These are phyloP conservation scores for Lentinula sp. DNA, from an alignment of 768 basidiomycete species.

Conservation along the genomic window DNA sequence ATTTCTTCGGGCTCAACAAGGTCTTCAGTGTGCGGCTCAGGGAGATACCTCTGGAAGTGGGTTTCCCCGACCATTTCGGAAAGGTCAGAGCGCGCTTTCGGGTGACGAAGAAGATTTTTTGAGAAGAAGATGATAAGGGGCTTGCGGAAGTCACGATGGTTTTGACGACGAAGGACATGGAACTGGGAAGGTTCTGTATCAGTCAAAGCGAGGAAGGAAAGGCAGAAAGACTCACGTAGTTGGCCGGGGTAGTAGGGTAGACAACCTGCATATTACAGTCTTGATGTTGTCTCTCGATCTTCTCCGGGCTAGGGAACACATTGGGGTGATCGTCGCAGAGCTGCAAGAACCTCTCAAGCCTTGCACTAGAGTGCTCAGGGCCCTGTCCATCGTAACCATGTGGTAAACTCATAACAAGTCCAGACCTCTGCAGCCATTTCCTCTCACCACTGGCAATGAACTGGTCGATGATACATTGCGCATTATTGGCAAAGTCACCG, in stretches of 20 bases:
- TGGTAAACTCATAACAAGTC: conserved; percentile 82
- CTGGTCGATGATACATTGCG: conserved; percentile 97
- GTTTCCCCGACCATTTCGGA: conserved; percentile 88
- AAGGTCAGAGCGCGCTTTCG: conserved; percentile 80
- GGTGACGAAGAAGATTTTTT: conserved; percentile 92
- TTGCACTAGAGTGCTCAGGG: conserved; percentile 94
- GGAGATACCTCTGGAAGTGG: conserved; percentile 89
- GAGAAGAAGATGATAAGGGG: conserved; percentile 97
- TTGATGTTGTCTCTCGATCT: conserved; percentile 93
- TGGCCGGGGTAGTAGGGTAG: conserved; percentile 94
- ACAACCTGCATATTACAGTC: conserved; percentile 99
- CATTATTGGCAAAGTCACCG: conserved; percentile 97
- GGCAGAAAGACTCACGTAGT: conserved; percentile 54
- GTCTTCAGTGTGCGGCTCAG: conserved; percentile 68
- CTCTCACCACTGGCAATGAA: conserved; percentile 97
- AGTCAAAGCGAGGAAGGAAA: neutral
- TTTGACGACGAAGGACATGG: conserved; percentile 96
- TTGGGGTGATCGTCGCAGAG: conserved; percentile 97
- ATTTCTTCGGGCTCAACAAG: conserved; percentile 81
- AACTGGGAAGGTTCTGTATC: conserved; percentile 41
- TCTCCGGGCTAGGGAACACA: conserved; percentile 80
- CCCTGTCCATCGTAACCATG: conserved; percentile 99
- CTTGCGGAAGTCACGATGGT: conserved; percentile 97
- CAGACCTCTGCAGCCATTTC: conserved; percentile 95
- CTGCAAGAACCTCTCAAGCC: conserved; percentile 95